phyloP scores from a whole-genome alignment of 2,329 filamentous ascomycete genomes.

The Penicillium sumatraense region DNA sequence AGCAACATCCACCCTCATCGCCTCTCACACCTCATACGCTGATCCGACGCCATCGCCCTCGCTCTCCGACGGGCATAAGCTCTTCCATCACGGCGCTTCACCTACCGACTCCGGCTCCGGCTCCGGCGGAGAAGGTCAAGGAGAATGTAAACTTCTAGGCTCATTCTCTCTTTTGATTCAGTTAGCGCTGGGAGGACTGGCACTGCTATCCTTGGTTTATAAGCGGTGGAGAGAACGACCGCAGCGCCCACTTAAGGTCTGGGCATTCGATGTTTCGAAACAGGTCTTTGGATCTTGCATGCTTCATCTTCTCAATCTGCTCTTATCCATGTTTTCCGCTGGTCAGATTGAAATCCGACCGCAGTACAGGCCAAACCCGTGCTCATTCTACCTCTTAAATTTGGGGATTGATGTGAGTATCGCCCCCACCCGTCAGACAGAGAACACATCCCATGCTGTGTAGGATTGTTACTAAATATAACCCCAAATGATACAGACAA shows the following conservation, averaged over 20 bases:
- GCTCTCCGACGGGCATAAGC: slow-evolving; percentile 19
- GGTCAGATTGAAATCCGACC: slow-evolving; percentile 67
- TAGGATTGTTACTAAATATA: slow-evolving; percentile 14
- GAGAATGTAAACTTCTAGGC: slow-evolving; percentile 85
- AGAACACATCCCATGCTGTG: too few relatives aligned
- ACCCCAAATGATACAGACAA: slow-evolving; percentile 67
- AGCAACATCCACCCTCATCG: slow-evolving; percentile 17
- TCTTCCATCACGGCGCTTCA: slow-evolving; percentile 23
- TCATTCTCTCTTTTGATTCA: slow-evolving; percentile 92
- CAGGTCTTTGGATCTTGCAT: slow-evolving; percentile 93
- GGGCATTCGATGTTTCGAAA: slow-evolving; percentile 97
- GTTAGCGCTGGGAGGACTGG: slow-evolving; percentile 79
- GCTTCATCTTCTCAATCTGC: slow-evolving; percentile 87
- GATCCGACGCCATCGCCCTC: slow-evolving; percentile 24
- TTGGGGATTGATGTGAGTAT: slow-evolving; percentile 87
- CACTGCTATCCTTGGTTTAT: slow-evolving; percentile 83
- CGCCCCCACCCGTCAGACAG: too few relatives aligned
- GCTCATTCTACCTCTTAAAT: slow-evolving; percentile 94
- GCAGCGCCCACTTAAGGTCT: slow-evolving; percentile 91
- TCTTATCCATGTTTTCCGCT: slow-evolving; percentile 95
- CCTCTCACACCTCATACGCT: slow-evolving; percentile 4
- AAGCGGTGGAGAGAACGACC: slow-evolving; percentile 93
- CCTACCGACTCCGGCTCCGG: slow-evolving; percentile 29
- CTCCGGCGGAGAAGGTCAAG: slow-evolving; percentile 57
- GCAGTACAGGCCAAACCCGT: slow-evolving; percentile 80